Percentiles rank a stretch among this genome's conserved stretches.
These are phyloP conservation scores for Arabidopsis hybrid DNA, from an alignment of 441 rosid genomes.

Conservation along the genomic window DNA sequence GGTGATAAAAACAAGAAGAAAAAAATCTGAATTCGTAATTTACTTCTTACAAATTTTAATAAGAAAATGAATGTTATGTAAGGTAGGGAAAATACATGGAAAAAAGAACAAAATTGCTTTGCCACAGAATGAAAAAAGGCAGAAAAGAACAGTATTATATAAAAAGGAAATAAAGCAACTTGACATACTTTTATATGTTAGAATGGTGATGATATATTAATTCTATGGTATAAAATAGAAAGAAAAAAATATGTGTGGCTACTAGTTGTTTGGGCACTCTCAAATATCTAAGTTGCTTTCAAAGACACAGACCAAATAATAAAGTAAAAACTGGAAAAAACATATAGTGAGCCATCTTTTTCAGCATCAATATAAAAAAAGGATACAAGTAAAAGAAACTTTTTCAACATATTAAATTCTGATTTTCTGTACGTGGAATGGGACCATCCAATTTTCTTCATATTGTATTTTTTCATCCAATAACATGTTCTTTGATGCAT, in stretches of 20 bases:
- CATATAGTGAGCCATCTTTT: constrained; percentile 32
- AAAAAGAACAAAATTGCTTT: constrained; percentile 22
- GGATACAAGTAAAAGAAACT: constrained; percentile 21
- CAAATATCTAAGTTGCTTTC: constrained; percentile 61
- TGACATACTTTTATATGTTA: constrained; percentile 30
- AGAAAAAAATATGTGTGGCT: constrained; percentile 36
- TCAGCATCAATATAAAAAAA: constrained; percentile 28
- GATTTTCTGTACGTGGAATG: constrained; percentile 32
- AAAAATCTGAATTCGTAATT: background rate
- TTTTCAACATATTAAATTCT: constrained; percentile 25
- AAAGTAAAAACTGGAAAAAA: constrained; percentile 26
- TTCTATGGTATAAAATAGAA: background rate
- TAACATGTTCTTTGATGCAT: no score
- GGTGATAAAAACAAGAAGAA: background rate
- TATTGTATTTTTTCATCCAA: background rate
- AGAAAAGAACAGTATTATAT: constrained; percentile 34
- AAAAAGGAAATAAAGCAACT: constrained; percentile 34
- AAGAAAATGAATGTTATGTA: background rate
- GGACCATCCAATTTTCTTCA: background rate
- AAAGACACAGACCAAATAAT: constrained; percentile 39
- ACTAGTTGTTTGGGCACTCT: constrained; percentile 19
- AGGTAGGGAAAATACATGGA: constrained; percentile 17
- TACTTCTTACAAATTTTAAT: background rate
- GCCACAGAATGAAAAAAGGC: constrained; percentile 36
- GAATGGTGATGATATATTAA: constrained; percentile 17